These are phyloP conservation scores for Conticribra weissflogii DNA, from an alignment of 108 stramenopile species.

Conservation along the genomic window DNA sequence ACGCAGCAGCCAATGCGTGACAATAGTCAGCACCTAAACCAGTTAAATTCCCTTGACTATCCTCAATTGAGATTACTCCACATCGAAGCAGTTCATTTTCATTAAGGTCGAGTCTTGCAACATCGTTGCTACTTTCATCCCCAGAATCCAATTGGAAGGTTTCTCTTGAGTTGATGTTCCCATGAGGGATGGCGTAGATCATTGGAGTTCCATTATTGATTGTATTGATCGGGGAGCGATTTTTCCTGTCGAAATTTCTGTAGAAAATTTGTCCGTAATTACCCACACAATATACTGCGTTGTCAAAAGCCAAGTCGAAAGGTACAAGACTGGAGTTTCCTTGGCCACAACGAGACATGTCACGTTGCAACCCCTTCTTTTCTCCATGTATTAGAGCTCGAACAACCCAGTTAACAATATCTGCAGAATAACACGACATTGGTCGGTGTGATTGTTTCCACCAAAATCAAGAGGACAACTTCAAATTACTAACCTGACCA, in stretches of 20 bases:
- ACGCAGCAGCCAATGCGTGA: conserved; percentile 50
- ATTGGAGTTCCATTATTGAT: conserved; percentile 60
- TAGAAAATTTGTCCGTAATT: conserved; percentile 53
- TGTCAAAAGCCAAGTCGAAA: conserved; percentile 27
- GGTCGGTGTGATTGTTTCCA: too few species aligned
- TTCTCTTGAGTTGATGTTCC: too few species aligned
- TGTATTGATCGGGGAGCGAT: conserved; percentile 34
- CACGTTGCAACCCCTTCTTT: conserved; percentile 34
- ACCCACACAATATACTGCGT: conserved; percentile 55
- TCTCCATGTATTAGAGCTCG: conserved; percentile 54
- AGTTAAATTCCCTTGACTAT: conserved; percentile 10
- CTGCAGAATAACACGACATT: too few species aligned
- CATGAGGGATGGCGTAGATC: conserved; percentile 57
- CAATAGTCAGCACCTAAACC: conserved; percentile 66
- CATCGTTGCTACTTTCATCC: neutral
- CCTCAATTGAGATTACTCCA: conserved; percentile 47
- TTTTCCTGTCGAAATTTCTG: conserved; percentile 9
- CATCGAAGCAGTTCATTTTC: conserved; percentile 13
- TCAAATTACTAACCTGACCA: too few species aligned
- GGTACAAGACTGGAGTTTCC: neutral
- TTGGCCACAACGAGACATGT: conserved; percentile 6
- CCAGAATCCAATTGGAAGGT: too few species aligned
- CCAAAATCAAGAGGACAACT: too few species aligned
- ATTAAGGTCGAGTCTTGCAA: neutral
- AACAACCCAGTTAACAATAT: conserved; percentile 58